These are phyloP conservation scores for Pogostemon cablin DNA, from an alignment of 257 asterid genomes.

Conservation along the genomic window DNA sequence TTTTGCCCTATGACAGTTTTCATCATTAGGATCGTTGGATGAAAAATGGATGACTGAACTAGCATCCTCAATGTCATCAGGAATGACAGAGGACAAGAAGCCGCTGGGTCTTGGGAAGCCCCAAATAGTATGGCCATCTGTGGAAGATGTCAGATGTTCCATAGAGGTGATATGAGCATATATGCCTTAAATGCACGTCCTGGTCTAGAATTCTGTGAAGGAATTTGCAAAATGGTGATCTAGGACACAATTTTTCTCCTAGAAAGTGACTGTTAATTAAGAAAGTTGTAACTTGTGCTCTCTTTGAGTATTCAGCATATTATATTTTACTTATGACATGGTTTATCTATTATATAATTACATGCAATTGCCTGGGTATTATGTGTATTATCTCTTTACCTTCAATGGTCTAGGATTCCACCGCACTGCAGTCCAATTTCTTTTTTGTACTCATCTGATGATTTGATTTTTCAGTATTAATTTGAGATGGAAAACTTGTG, in stretches of 20 bases:
- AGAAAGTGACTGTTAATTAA: not conserved
- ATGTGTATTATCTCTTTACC: not conserved
- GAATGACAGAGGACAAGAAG: slow-evolving; percentile 68
- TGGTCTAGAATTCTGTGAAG: slow-evolving; percentile 12
- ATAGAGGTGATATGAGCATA: slow-evolving; percentile 62
- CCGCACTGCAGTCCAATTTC: not conserved
- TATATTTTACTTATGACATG: no score
- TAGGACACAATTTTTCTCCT: not conserved
- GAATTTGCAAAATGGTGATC: not conserved
- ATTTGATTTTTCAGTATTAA: not conserved
- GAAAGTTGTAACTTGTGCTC: not conserved
- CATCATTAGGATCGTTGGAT: slow-evolving; percentile 93
- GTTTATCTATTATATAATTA: no score
- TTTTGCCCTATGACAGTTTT: slow-evolving; percentile 60
- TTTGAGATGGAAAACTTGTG: slow-evolving; percentile 11
- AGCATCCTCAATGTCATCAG: slow-evolving; percentile 83
- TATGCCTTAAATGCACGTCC: slow-evolving; percentile 6
- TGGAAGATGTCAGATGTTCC: slow-evolving; percentile 90
- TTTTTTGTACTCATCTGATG: not conserved
- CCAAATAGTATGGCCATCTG: slow-evolving; percentile 85
- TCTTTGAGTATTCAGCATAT: no score
- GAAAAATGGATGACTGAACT: slow-evolving; percentile 98
- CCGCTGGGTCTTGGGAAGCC: slow-evolving; percentile 89
- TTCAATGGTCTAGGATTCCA: not conserved
- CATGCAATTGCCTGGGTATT: not conserved